phyloP scores from a whole-genome alignment of 306 rosid genomes.

The Trichosanthes cucumerina region DNA sequence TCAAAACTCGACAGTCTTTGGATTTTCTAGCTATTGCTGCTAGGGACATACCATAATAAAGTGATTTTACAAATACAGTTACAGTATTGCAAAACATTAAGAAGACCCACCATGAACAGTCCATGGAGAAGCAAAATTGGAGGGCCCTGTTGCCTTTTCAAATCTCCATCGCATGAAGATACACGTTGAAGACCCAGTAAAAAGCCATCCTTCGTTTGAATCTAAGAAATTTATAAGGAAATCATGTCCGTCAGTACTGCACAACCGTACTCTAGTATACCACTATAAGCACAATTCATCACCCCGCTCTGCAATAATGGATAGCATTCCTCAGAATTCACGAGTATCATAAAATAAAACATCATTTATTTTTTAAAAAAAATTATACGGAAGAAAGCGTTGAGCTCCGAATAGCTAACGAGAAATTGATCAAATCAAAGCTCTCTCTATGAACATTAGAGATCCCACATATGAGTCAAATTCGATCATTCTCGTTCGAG shows the following conservation, averaged over 20 bases:
- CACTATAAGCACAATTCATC: not conserved
- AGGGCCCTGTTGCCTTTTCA: constrained; percentile 30
- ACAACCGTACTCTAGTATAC: not conserved
- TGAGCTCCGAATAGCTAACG: not conserved
- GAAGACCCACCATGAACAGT: constrained; percentile 55
- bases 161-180: constrained; percentile 28
- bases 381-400: not conserved
- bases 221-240: constrained; percentile 23
- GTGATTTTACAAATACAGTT: not conserved
- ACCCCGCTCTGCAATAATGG: not conserved
- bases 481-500: not conserved
- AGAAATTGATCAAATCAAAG: not conserved
- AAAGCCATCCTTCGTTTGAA: constrained; percentile 71
- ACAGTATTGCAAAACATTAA: not conserved
- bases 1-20: not conserved
- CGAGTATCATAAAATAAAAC: not conserved
- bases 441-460: not conserved
- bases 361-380: not conserved
- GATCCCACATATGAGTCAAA: not conserved
- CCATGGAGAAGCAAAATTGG: constrained; percentile 90
- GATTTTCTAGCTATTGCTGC: not conserved
- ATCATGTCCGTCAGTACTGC: not conserved
- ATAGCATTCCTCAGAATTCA: not conserved
- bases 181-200: constrained; percentile 80
- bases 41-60: not conserved